Evolutionary conservation across 345 rosid genomes (phyloP).

Genomic region (Iberis pinnata): DNA sequence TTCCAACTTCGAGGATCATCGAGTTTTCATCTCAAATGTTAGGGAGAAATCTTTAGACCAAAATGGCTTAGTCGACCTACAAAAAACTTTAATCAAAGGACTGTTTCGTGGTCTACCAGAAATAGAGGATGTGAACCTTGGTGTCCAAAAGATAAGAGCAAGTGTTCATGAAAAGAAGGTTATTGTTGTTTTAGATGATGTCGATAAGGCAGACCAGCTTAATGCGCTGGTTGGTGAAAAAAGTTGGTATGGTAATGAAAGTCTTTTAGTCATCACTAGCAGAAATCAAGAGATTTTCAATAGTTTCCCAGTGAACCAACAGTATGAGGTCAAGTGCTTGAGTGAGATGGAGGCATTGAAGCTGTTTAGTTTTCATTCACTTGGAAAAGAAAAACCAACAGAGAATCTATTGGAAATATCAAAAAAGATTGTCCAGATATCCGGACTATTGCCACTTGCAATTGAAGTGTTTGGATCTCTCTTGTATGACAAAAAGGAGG

Average conservation of each 20-base stretch:
- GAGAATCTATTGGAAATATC: conserved; percentile 26
- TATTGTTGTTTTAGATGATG: conserved; percentile 55
- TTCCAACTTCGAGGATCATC: conserved; percentile 4
- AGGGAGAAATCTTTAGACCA: conserved; percentile 26
- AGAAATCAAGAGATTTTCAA: conserved; percentile 38
- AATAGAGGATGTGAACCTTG: conserved; percentile 19
- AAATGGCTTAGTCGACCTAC: conserved; percentile 37
- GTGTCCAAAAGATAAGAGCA: conserved; percentile 24
- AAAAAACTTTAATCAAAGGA: conserved; percentile 29
- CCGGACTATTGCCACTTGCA: conserved; percentile 57
- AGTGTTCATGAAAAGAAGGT: conserved; percentile 26
- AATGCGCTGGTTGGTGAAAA: conserved; percentile 38
- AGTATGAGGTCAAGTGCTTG: conserved; percentile 49
- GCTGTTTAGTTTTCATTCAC: conserved; percentile 56
- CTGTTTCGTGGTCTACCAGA: conserved; percentile 7
- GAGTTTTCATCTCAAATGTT: conserved; percentile 30
- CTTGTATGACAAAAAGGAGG: conserved; percentile 40
- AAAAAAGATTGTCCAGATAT: conserved; percentile 35
- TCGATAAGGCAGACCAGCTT: conserved; percentile 37
- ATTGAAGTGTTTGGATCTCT: conserved; percentile 67
- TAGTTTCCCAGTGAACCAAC: conserved; percentile 20
- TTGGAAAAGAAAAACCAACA: conserved; percentile 45
- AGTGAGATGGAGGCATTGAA: conserved; percentile 30
- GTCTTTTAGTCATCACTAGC: conserved; percentile 51
- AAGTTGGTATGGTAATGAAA: conserved; percentile 45